A percentile compares a stretch with the other conserved stretches of the same genome.
These are phyloP conservation scores for Chalciporus sphaerocephalus DNA, from an alignment of 768 basidiomycete genomes.

Conservation along the genomic window DNA sequence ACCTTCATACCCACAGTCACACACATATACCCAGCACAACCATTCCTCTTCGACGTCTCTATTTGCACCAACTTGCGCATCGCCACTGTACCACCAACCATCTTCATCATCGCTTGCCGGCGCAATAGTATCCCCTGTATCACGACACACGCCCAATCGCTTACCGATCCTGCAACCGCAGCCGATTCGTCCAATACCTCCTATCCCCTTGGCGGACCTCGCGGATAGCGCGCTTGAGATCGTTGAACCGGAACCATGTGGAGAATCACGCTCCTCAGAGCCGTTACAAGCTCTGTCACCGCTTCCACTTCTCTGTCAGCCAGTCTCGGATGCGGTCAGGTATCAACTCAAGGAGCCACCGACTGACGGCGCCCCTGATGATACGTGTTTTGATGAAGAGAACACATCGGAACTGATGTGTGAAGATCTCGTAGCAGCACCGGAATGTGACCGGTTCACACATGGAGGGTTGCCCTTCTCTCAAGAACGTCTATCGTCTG, in stretches of 20 bases:
- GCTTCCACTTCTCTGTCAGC: slow-evolving; percentile 32
- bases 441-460: slow-evolving; percentile 16
- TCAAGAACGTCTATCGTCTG: slow-evolving; percentile 9
- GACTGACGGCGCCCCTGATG: slow-evolving; percentile 2
- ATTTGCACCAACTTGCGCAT: slow-evolving; percentile 15
- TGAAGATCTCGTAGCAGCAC: slow-evolving; percentile 10
- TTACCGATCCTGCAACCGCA: slow-evolving; percentile 32
- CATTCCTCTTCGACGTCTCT: slow-evolving; percentile 15
- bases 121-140: slow-evolving; percentile 21
- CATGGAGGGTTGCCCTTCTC: slow-evolving; percentile 13
- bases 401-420: slow-evolving; percentile 17
- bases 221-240: slow-evolving; percentile 19
- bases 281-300: slow-evolving; percentile 21
- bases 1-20: slow-evolving; percentile 17
- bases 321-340: slow-evolving; percentile 30
- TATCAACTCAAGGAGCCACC: slow-evolving; percentile 24
- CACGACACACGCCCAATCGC: slow-evolving; percentile 12
- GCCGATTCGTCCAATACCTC: slow-evolving; percentile 33
- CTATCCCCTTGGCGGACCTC: slow-evolving; percentile 30
- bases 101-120: slow-evolving; percentile 27
- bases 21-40: slow-evolving; percentile 24
- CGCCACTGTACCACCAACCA: slow-evolving; percentile 20
- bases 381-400: slow-evolving; percentile 10
- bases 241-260: not conserved
- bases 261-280: slow-evolving; percentile 1